These are phyloP conservation scores for Oryza meyeriana DNA, from an alignment of 176 grass and related monocot species.

Conservation along the genomic window DNA sequence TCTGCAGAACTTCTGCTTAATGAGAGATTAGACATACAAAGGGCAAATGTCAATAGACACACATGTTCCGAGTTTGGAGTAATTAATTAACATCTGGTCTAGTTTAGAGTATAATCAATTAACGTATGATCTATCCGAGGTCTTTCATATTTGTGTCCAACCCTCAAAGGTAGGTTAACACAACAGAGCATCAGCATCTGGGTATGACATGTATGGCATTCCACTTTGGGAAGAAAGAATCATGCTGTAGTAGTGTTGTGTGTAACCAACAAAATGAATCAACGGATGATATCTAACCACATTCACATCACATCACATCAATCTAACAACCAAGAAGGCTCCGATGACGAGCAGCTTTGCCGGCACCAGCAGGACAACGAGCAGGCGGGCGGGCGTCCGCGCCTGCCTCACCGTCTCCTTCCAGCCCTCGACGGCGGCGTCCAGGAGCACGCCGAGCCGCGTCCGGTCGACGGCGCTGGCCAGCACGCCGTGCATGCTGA, in stretches of 20 bases:
- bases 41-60: not conserved
- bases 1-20: no score
- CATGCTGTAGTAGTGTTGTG: not conserved
- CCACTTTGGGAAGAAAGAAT: slow-evolving; percentile 39
- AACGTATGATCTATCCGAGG: not conserved
- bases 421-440: slow-evolving; percentile 34
- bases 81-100: not conserved
- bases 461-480: not conserved
- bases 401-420: slow-evolving; percentile 40
- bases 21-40: not conserved
- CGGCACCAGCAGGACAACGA: slow-evolving; percentile 56
- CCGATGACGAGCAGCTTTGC: slow-evolving; percentile 55
- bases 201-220: not conserved
- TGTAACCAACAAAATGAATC: slow-evolving; percentile 24
- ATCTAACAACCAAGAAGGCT: slow-evolving; percentile 43
- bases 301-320: slow-evolving; percentile 21
- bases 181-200: not conserved
- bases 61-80: not conserved
- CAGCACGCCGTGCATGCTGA: slow-evolving; percentile 29
- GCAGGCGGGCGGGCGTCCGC: slow-evolving; percentile 28
- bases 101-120: not conserved
- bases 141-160: not conserved
- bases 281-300: not conserved
- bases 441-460: slow-evolving; percentile 20
- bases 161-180: not conserved